Base-by-base conservation (phyloP, 164 flowering plant species). In the Vitis riparia region DNA sequence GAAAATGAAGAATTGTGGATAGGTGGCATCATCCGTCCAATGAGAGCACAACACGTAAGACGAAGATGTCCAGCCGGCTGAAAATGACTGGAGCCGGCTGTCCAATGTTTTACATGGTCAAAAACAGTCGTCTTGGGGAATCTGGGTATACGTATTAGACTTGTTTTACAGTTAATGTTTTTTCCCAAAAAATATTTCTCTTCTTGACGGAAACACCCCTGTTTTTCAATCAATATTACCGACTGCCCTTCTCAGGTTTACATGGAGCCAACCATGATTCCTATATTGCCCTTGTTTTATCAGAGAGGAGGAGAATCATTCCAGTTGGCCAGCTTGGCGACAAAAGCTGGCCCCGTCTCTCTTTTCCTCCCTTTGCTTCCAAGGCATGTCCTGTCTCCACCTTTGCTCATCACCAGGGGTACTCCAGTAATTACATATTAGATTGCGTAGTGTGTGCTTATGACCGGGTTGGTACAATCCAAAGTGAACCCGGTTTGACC, bases 321-420 rank as follows among this genome's bases (percentile, higher is more conserved):
- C 37, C 65, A 47, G 74, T 37, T 56, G 44, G 12, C 66, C 10
- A 1, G 23, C 47, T 13, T 37, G 70, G 72, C 49, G 77, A 74
- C 77, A 78, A 78, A 78, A 78, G 75, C 77, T 71, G 77, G 75
- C 51, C 69, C 69, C 30, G 49, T 62, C 61, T 3, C 56, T 13
- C 59, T 19, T n/a, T 12, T 3, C 11, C 65, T 73, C 58, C 16
- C 81, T 74, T 78, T 71, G 67, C 77, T 78, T 74, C 55, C 6
- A 78, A 78, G 80, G 55, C 77, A 71, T 70, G 77, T 55, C 67
- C 52, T 77, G 68, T 73, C 74, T 1, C 61, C 16, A 27, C 19
- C 51, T 58, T 44, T 27, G 32, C 8, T 77, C 64, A 75, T 75
- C 32, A 66, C 62, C 13, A 56, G 58, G 65, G 69, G 52, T 63